Evolutionary conservation across 805 yeast species (phyloP), one percentile per base, ranked within the genome.

Genomic region (Cyberlindnera euphorbiiphila): DNA sequence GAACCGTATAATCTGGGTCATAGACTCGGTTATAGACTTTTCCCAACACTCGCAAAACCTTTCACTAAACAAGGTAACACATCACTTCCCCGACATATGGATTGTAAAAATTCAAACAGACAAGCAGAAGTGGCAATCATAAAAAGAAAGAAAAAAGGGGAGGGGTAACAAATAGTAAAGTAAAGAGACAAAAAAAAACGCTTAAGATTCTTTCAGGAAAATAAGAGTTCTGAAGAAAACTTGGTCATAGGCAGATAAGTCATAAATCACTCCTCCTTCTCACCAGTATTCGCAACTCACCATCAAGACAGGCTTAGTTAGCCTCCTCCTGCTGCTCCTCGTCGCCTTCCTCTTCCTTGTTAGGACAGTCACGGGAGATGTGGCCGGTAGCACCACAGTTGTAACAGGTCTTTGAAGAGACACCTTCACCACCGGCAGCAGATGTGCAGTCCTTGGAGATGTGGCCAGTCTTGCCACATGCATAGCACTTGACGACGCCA

Each of bases 391-490:
- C 65, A 57, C 70, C 68, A 57, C 74, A 69, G 50, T 59, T 61
- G 68, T 66, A 69, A 53, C 74, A 69, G 33, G 62, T 56, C 45
- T 59, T 59, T 25, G 51, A 42, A 28, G 45, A 34, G 47, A 59
- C 64, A 15, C 27, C 30, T 18, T 61, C 58, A 19, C 61, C 60
- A 45, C 72, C 72, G 34, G 78, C 57, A 42, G 74, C 72, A 34
- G 76, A 65, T 44, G 72, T 64, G 67, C 96, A 87, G 50, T 84
- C 95, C 64, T 78, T 85, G 46, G 93, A 79, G 54, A 86, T 78
- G 71, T 89, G 97, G 40, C 96, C 96, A 46, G 76, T 69, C 64
- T 81, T 78, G 53, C 96, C 96, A 67, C 97, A 88, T 46, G 89
- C 84, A 74, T 86, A 89, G 68, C 97, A 88, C 67, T 85, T 85